Conservation (phyloP, 2,329 filamentous ascomycete genomes). For the Diaporthe longicolla region DNA sequence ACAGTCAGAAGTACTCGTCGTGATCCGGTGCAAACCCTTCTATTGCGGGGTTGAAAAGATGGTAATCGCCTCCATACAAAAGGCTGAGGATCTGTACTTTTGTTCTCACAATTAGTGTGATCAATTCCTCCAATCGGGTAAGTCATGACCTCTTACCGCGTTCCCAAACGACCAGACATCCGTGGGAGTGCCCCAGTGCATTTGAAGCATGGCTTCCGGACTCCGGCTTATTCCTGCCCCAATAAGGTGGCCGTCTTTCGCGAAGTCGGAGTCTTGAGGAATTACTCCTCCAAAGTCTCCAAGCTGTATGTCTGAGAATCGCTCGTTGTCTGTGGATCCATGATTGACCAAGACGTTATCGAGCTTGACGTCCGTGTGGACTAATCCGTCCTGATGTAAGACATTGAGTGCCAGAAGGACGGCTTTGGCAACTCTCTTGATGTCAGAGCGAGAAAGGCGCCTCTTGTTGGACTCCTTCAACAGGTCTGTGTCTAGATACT, state of each 20-base stretch:
- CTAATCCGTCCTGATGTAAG: constrained; percentile 47
- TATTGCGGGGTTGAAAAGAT: constrained; percentile 47
- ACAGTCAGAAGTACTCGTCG: constrained; percentile 46
- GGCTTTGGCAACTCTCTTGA: constrained; percentile 47
- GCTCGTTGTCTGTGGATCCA: constrained; percentile 35
- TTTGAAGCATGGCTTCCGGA: constrained; percentile 46
- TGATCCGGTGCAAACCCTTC: constrained; percentile 42
- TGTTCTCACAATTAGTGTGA: not conserved
- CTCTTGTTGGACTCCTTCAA: constrained; percentile 47
- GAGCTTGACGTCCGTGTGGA: constrained; percentile 49
- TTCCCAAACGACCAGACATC: constrained; percentile 50
- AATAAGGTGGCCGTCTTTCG: constrained; percentile 46
- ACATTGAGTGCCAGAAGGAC: constrained; percentile 46
- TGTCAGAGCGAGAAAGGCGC: constrained; percentile 46
- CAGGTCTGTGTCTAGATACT: constrained; percentile 47
- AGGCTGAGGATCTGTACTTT: constrained; percentile 45
- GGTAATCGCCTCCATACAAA: constrained; percentile 46
- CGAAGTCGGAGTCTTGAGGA: constrained; percentile 45
- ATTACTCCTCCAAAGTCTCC: constrained; percentile 47
- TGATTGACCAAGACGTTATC: constrained; percentile 48
- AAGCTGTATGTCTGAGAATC: constrained; percentile 48
- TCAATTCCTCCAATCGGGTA: constrained; percentile 30
- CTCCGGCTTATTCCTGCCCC: constrained; percentile 46
- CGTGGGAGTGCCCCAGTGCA: constrained; percentile 47
- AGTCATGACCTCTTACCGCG: constrained; percentile 45